Base-by-base conservation (phyloP, 495 filamentous ascomycete genomes). In the Mycothermus thermophilus region DNA sequence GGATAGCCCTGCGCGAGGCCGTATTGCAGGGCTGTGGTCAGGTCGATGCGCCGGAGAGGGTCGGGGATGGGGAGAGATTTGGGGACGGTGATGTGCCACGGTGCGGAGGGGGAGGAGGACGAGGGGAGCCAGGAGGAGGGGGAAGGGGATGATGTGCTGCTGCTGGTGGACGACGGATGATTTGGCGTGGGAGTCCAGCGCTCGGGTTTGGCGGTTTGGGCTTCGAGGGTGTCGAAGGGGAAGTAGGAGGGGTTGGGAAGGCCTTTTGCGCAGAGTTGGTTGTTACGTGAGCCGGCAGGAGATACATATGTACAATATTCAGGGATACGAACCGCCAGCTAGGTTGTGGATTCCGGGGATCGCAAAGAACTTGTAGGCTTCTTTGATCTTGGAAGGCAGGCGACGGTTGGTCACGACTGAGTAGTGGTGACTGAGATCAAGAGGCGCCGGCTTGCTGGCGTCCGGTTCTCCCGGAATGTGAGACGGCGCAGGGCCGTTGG, bases 171-270 rank as follows among this genome's bases (percentile, higher is more conserved):
- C n/a, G n/a, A n/a, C n/a, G 71, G 66, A 30, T 66, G 55, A 44
- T 77, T 74, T 10, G 71, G 70, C 19, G 75, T 73, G 0, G 75
- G 75, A n/a, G 71, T 66, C 59, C 78, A 86, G 46, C 86, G 73
- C 13, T 77, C 58, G 8, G 85, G 74, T 17, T 69, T 70, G 8
- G 84, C 83, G 34, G 73, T 67, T 38, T 77, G 71, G n/a, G 83
- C 80, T 54, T 88, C 83, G 18, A 93, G 73, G 0, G 83, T 92
- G 38, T 94, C 85, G 54, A 80, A 94, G 11, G 87, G 87, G 50
- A 95, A 94, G 57, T 83, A 83, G 21, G 69, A 69, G 10, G 72
- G 57, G 54, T 85, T 79, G 14, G 87, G 87, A 10, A 92, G 69
- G 32, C 82, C 81, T 86, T 47, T 13, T 6, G 22, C 6, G 22